These are phyloP conservation scores for Hypoxylon sp. DNA, from an alignment of 2,329 filamentous ascomycete species.

Conservation along the genomic window DNA sequence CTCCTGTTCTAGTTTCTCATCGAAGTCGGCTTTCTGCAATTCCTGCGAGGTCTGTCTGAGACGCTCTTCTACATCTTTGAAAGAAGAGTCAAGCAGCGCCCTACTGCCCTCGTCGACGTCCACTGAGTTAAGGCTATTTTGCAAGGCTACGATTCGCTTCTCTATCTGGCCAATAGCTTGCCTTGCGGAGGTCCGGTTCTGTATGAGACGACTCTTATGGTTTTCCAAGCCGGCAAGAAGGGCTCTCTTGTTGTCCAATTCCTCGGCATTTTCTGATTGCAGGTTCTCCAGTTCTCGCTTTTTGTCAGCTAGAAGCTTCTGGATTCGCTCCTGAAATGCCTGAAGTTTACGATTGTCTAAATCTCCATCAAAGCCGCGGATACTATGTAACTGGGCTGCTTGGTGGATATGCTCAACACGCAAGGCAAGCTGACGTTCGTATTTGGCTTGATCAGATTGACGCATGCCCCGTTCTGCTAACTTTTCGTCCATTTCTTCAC, in stretches of 20 bases:
- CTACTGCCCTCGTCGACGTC: conserved; percentile 88
- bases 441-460: conserved; percentile 88
- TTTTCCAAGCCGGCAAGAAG: conserved; percentile 81
- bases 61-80: conserved; percentile 76
- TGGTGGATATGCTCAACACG: conserved; percentile 83
- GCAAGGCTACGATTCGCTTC: conserved; percentile 75
- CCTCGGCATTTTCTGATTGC: conserved; percentile 80
- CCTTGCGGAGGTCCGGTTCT: conserved; percentile 81
- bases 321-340: conserved; percentile 83
- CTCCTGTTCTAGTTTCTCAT: conserved; percentile 76
- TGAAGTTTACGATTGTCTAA: conserved; percentile 80
- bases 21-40: conserved; percentile 76
- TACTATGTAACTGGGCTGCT: conserved; percentile 80
- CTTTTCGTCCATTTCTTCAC: conserved; percentile 66
- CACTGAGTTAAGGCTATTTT: conserved; percentile 79
- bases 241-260: conserved; percentile 80
- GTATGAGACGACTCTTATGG: conserved; percentile 78
- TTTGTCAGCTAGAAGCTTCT: conserved; percentile 82
- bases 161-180: conserved; percentile 82
- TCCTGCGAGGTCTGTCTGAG: conserved; percentile 75
- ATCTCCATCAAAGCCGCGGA: conserved; percentile 87
- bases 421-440: conserved; percentile 82
- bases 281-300: conserved; percentile 82
- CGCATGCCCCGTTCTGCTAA: conserved; percentile 80
- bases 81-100: conserved; percentile 80